Evolutionary conservation across 106 monocot species (phyloP), one percentile per base, ranked within the genome.

Genomic region (Narthecium ossifragum): DNA sequence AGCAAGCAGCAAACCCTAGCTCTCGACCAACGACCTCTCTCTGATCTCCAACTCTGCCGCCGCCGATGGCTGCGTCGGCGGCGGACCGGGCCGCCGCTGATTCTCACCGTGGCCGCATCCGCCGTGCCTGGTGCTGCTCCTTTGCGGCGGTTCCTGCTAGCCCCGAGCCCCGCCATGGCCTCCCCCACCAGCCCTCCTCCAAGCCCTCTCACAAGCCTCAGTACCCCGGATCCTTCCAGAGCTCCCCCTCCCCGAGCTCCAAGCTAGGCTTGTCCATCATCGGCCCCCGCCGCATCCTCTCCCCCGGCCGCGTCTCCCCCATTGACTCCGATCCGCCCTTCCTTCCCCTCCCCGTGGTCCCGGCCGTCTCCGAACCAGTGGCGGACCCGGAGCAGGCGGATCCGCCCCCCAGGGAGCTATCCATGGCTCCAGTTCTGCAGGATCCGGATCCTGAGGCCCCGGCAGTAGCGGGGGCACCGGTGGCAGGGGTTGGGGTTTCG

Each of bases 241-340:
- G 75, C 75, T 85, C 82, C 17, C 82, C 90, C 6, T 91, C 85
- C 8, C 79, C 85, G 14, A 62, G 38, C 65, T 40, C 71, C 34
- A 78, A 68, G 67, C 55, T n/a, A n/a, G n/a, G n/a, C n/a, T n/a
- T n/a, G n/a, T n/a, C 63, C 24, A 68, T 76, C 53, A 76, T 86
- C 54, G 85, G 76, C 60, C 77, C 92, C 27, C 82, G 89, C 10
- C 76, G 89, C 14, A 89, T 90, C 26, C 85, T 75, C 49, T 89
- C 93, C 31, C 93, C 93, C 8, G 93, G 89, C 12, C 55, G 93
- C 6, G 93, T 94, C 34, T 94, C 93, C 11, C 90, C 93, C 23
- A 84, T 92, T 51, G 78, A 78, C 61, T 82, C 81, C 54, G 83
- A 92, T 45, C 52, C n/a, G n/a, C n/a, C n/a, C n/a, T n/a, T n/a